Evolutionary conservation across 345 rosid species (phyloP), one percentile per base, ranked within the genome.

Genomic region (Brassica cretica): DNA sequence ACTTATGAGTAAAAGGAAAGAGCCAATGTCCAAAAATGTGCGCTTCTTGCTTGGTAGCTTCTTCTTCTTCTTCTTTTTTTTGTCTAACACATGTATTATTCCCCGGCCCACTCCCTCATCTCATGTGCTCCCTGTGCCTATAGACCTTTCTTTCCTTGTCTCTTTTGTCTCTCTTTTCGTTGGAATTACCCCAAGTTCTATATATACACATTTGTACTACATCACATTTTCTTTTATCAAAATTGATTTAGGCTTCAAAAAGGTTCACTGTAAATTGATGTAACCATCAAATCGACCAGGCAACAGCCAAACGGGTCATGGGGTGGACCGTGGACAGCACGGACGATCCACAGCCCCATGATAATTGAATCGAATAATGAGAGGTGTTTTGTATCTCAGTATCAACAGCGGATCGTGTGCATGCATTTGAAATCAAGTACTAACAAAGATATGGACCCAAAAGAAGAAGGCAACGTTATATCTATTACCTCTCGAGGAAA

Each of bases 301-400:
- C 68, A 8, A 69, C 51, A 33, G 32, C 51, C 51, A 32, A 58
- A 70, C 18, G 9, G 2, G 64, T 53, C 65, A 3, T 15, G 59
- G 10, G 65, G 80, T 77, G 76, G 81, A 65, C 76, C 81, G 49
- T 27, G 10, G 81, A 77, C 76, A 71, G 71, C 76, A 64, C 33
- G 25, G 59, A 64, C 59, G 44, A 70, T 53, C 63, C 15, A 76
- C 63, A 70, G 14, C 24, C 12, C 71, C 33, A 49, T 69, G 74
- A 77, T 39, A 64, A 37, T 53, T 14, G 37, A 64, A 25, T 18
- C 2, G 59, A 37, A 77, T 64, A 27, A 77, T 29, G 49, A 55
- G 46, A 70, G 58, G 21, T 70, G 64, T 64, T 32, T 10, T 70
- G 15, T 12, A 53, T 49, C 44, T 21, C 66, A 62, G 39, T 59